Evolutionary conservation across 2,329 filamentous ascomycete species (phyloP), one percentile per base, ranked within the genome.

Genomic region (Teratosphaeriaceae sp.): DNA sequence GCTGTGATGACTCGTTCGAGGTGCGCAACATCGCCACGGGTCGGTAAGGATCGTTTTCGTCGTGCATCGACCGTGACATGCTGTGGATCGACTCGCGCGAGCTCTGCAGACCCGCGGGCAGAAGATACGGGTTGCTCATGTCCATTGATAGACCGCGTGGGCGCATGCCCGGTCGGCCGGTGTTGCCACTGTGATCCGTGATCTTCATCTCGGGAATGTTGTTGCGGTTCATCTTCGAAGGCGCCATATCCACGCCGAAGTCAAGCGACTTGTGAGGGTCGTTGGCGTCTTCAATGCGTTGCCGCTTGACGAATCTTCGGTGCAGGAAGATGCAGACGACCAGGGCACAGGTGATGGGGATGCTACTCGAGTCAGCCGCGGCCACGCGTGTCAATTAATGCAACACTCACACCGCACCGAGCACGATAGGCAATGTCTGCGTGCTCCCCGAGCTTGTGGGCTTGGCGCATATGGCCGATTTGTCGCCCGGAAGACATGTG

Each of bases 211-310:
- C 67, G 51, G 72, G 67, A 36, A 63, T 57, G 27, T 71, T 70
- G 52, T 70, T 74, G 30, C 58, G 60, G 46, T 71, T 70, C 43
- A 59, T 48, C 31, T 51, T 50, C 21, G 45, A 37, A 2, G 46
- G 42, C 11, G 18, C 40, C 44, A 49, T 27, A 53, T 84, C 87
- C 59, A 96, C 67, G 26, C 92, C 92, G 61, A 96, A 98, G 64
- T 98, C 92, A 60, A 97, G 75, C 1, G 88, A 92, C 60, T 84
- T 89, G 65, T 94, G 87, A 53, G 87, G 86, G 64, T 96, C 89
- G 49, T 84, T 80, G 15, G 76, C 74, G 67, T 98, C 92, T 67
- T 98, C 92, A 45, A 74, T 69, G 43, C 73, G 72, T 50, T 88
- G 73, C 57, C 80, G 88, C 61, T 76, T 79, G 29, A 85, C 67